Conservation (phyloP, 192 early-diverging fungal genomes). For the Coemansia sp. region DNA sequence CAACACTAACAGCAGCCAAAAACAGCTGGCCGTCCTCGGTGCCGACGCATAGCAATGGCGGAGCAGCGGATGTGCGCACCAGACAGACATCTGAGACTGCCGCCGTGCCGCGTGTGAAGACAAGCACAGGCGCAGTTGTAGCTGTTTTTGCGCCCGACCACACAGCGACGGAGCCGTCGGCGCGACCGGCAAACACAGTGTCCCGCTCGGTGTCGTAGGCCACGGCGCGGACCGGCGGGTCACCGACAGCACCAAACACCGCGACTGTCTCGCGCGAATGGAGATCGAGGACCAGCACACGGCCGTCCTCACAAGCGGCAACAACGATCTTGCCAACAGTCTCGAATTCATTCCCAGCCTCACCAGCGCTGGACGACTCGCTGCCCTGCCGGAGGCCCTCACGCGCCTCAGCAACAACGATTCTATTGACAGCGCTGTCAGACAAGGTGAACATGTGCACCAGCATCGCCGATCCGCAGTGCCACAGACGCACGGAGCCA, state of each 20-base stretch:
- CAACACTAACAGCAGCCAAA: not conserved
- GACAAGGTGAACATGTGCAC: conserved; percentile 37
- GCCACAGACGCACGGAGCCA: conserved; percentile 48
- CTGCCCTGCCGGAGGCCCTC: not conserved
- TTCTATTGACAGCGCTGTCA: conserved; percentile 22
- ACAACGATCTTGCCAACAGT: conserved; percentile 21
- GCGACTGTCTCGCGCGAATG: conserved; percentile 8
- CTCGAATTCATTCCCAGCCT: conserved; percentile 21
- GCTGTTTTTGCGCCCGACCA: conserved; percentile 17
- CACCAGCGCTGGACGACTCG: not conserved
- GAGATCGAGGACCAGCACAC: conserved; percentile 30
- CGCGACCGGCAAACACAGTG: conserved; percentile 20
- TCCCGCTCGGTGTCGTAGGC: conserved; percentile 22
- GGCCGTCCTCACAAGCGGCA: conserved; percentile 45
- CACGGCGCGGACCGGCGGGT: conserved; percentile 31
- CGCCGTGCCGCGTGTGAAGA: conserved; percentile 35
- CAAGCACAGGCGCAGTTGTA: not conserved
- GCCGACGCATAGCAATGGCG: conserved; percentile 30
- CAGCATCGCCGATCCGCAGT: conserved; percentile 30
- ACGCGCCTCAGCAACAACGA: conserved; percentile 5
- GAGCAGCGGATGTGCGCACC: conserved; percentile 12
- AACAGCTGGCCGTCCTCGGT: conserved; percentile 50
- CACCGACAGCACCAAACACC: conserved; percentile 14
- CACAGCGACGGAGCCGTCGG: conserved; percentile 34
- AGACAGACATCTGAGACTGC: conserved; percentile 30